phyloP scores from a whole-genome alignment of 1,284 basidiomycete genomes.

The Xerocomus minutiporus region DNA sequence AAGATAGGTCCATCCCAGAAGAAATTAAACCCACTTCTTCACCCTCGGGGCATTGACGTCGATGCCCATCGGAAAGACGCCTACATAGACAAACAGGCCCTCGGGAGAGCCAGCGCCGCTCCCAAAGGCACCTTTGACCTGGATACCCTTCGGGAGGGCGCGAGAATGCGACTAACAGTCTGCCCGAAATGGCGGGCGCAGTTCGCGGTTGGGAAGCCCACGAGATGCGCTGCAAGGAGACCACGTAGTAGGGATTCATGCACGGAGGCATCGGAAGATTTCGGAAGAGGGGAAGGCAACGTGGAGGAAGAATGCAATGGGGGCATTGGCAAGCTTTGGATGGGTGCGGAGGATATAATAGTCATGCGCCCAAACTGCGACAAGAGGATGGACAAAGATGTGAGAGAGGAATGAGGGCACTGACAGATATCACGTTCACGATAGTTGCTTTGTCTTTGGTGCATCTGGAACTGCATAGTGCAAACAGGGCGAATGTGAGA shows the following conservation, averaged over 20 bases:
- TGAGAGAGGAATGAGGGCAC: no score
- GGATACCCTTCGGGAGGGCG: constrained; percentile 86
- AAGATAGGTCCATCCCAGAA: constrained; percentile 5
- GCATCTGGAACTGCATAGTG: constrained; percentile 37
- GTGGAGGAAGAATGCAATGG: constrained; percentile 87
- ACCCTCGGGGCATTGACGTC: constrained; percentile 69
- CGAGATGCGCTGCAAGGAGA: constrained; percentile 70
- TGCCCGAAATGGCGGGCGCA: constrained; percentile 77
- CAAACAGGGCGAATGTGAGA: constrained; percentile 55
- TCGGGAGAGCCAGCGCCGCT: constrained; percentile 5
- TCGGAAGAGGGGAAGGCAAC: constrained; percentile 86
- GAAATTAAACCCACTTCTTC: constrained; percentile 48
- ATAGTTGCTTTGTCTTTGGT: no score
- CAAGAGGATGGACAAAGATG: no score
- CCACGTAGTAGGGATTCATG: constrained; percentile 65
- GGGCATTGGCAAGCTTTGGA: constrained; percentile 48
- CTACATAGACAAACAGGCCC: constrained; percentile 15
- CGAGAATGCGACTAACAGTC: constrained; percentile 78
- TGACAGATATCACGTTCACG: no score
- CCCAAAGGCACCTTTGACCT: constrained; percentile 40
- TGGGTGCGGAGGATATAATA: no score
- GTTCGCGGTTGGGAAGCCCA: constrained; percentile 85
- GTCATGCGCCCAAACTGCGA: no score
- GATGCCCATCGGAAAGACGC: constrained; percentile 79
- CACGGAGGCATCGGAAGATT: constrained; percentile 40